Evolutionary conservation across 345 rosid genomes (phyloP).

Genomic region (Populus tremula): DNA sequence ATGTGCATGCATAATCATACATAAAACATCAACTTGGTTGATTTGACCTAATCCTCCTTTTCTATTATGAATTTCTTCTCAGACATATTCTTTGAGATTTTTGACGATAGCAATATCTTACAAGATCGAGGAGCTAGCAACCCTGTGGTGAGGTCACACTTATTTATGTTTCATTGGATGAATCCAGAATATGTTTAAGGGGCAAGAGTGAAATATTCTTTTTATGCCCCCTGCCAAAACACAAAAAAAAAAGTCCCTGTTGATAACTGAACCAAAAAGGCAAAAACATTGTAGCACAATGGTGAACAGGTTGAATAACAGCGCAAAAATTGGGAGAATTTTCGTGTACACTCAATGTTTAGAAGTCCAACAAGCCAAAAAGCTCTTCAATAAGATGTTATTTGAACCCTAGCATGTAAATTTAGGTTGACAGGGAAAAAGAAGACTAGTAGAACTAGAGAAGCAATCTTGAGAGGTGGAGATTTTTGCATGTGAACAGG

Average conservation of each 20-base stretch:
- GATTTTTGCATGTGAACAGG: not conserved
- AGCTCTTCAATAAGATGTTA: not conserved
- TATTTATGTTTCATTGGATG: constrained; percentile 7
- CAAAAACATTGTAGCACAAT: not conserved
- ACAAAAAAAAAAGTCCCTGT: no score
- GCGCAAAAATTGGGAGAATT: not conserved
- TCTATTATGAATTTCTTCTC: constrained; percentile 13
- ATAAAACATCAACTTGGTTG: not conserved
- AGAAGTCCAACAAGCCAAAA: not conserved
- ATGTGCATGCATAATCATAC: not conserved
- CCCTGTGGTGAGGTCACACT: constrained; percentile 73
- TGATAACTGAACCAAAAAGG: no score
- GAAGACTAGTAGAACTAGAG: not conserved
- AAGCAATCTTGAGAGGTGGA: not conserved
- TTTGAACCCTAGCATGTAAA: not conserved
- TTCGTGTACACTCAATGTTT: not conserved
- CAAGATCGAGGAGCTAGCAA: constrained; percentile 82
- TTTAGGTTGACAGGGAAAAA: not conserved
- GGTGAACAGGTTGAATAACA: not conserved
- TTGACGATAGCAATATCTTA: constrained; percentile 68
- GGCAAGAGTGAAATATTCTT: no score
- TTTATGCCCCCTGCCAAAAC: no score
- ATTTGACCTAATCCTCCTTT: constrained; percentile 6
- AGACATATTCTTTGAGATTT: constrained; percentile 87
- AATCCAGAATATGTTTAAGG: no score